A percentile compares a stretch with the other conserved stretches of the same genome.
Evolutionary conservation across 75 land plant genomes (phyloP).

Genomic region (Ceratopteris richardii): DNA sequence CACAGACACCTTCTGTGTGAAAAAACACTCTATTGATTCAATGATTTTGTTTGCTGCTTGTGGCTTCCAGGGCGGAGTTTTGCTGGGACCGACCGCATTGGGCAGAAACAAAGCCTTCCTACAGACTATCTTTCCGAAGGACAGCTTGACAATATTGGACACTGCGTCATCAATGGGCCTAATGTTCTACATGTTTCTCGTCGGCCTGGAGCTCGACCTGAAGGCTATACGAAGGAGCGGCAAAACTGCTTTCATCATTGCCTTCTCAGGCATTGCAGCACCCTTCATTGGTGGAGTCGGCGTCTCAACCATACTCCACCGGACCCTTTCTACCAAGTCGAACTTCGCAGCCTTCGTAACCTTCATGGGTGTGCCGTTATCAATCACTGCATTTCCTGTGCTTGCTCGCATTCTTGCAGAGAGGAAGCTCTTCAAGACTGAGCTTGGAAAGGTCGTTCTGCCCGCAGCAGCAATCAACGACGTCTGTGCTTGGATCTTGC

Average conservation of each 20-base stretch:
- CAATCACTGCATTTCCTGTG: constrained; percentile 79
- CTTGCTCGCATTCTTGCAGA: constrained; percentile 77
- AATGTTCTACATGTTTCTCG: constrained; percentile 70
- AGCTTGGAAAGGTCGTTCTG: constrained; percentile 44
- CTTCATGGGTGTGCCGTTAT: constrained; percentile 51
- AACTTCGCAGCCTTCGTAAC: constrained; percentile 14
- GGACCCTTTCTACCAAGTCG: constrained; percentile 12
- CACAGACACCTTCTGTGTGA: too few species aligned
- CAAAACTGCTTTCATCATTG: constrained; percentile 34
- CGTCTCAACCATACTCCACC: constrained; percentile 9
- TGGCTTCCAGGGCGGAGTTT: constrained; percentile 48
- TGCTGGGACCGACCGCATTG: constrained; percentile 66
- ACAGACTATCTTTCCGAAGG: constrained; percentile 41
- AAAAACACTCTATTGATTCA: too few species aligned
- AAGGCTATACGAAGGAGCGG: constrained; percentile 43
- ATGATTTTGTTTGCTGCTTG: too few species aligned
- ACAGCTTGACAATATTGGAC: constrained; percentile 53
- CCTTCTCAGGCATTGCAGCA: constrained; percentile 44
- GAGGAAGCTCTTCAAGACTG: constrained; percentile 64
- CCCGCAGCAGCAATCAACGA: constrained; percentile 48
- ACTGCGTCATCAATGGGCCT: constrained; percentile 78
- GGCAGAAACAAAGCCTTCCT: constrained; percentile 31
- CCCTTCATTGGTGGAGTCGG: constrained; percentile 40
- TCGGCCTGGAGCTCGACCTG: constrained; percentile 75
- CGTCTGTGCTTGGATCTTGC: constrained; percentile 52